Evolutionary conservation across 176 grass and related monocot species (phyloP).

Genomic region (Chrysopogon serrulatus): DNA sequence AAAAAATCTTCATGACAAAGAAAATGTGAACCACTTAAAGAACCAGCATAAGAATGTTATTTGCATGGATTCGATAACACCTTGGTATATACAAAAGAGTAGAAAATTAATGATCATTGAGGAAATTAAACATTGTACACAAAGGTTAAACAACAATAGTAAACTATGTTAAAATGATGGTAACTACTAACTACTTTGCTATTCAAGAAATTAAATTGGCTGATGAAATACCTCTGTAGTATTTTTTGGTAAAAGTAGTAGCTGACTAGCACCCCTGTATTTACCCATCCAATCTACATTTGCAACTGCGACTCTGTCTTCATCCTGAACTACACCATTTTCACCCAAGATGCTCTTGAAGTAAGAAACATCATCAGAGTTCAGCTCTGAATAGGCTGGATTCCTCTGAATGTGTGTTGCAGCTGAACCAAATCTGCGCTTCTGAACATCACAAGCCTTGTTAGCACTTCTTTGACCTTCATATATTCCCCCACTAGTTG

Average conservation of each 20-base stretch:
- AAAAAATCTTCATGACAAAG: neutral
- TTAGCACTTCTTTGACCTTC: neutral
- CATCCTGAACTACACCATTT: conserved; percentile 73
- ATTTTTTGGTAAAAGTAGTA: conserved; percentile 82
- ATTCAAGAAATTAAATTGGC: neutral
- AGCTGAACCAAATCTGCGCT: conserved; percentile 42
- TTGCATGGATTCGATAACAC: neutral
- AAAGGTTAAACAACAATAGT: neutral
- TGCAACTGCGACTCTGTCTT: conserved; percentile 74
- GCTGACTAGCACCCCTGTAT: conserved; percentile 76
- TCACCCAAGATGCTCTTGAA: conserved; percentile 84
- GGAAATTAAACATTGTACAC: neutral
- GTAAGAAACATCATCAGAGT: conserved; percentile 64
- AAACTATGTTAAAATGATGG: neutral
- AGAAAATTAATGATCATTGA: neutral
- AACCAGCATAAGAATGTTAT: neutral
- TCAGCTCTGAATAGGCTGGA: conserved; percentile 68
- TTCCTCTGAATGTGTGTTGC: conserved; percentile 55
- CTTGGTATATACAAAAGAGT: neutral
- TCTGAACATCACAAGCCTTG: conserved; percentile 32
- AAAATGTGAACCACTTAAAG: neutral
- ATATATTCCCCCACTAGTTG: neutral
- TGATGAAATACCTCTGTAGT: conserved; percentile 53
- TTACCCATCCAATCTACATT: conserved; percentile 91
- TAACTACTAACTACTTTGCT: neutral